These are phyloP conservation scores for Fusarium pininemorale DNA, from an alignment of 2,329 filamentous ascomycete species.

Conservation along the genomic window DNA sequence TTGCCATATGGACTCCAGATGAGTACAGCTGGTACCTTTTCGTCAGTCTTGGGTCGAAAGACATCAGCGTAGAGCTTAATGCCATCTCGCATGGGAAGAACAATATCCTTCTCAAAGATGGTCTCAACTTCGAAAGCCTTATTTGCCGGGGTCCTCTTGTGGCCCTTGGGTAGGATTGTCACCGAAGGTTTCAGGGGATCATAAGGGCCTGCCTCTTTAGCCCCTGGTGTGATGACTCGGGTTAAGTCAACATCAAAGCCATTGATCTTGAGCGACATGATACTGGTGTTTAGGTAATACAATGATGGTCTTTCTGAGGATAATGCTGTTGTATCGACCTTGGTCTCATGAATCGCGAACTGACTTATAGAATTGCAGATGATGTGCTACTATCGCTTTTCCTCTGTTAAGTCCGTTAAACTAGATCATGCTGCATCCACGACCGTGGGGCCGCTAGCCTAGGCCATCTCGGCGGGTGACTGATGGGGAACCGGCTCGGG, in stretches of 20 bases:
- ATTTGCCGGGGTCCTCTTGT: background rate
- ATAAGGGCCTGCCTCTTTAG: background rate
- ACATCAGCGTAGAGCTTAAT: slow-evolving; percentile 2
- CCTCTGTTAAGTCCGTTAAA: background rate
- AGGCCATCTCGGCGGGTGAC: background rate
- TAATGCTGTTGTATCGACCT: background rate
- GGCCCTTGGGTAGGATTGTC: background rate
- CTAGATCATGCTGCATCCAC: background rate
- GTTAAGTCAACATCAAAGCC: background rate
- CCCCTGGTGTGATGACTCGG: background rate
- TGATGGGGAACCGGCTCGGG: background rate
- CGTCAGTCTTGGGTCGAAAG: background rate
- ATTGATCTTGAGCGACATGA: background rate
- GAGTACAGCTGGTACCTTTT: background rate
- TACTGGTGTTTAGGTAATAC: background rate
- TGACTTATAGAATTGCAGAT: background rate
- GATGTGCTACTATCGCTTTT: background rate
- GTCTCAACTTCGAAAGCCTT: slow-evolving; percentile 1
- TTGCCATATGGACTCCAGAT: slow-evolving; percentile 9
- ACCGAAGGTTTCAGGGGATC: slow-evolving; percentile 1
- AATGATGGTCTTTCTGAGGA: background rate
- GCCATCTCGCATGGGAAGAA: background rate
- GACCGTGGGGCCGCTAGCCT: background rate
- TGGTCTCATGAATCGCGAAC: too few relatives aligned
- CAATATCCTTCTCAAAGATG: slow-evolving; percentile 2